Evolutionary conservation across 306 rosid species (phyloP), one percentile per base, ranked within the genome.

Genomic region (Vigna unguiculata): DNA sequence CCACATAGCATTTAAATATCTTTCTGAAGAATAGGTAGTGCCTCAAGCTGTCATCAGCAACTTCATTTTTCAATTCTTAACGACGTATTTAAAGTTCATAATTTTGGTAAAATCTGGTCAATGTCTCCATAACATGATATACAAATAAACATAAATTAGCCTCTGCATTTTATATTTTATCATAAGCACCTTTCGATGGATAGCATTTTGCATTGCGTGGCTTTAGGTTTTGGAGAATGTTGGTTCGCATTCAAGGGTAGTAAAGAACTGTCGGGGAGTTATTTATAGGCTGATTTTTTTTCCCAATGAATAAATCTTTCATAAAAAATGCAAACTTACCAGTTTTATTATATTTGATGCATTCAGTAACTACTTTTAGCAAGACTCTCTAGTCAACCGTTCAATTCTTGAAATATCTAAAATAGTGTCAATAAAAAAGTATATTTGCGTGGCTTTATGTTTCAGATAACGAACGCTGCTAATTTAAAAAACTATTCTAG

Each of bases 41-140:
- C 77, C 78, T 55, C 87, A 83, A 57, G 72, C 70, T 78, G 34
- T 77, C 81, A 65, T 84, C 93, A 48, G 87, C 78, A 60, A 86
- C 86, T 41, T 82, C 34, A 48, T 79, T 87, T 80, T 88, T 80
- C 87, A 86, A 74, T 63, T 89, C 89, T 66, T 41, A 69, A 83
- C 88, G 85, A 81, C 75, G 71, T 74, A 74, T 43, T 80, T 74
- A 71, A 63, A 40, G 19, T 19, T 65, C 10, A 36, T 10, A 24
- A 32, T 41, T 69, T 51, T 55, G 30, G 1, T 52, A 40, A 78
- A 46, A 78, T 58, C 6, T 30, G 1, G 28, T 28, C 6, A 19
- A 48, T 9, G 6, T 69, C 46, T 69, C 46, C 47, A 25, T 17
- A 28, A 4, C 58, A 8, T 68, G 58, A 46, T 9, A 68, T 46